Base-by-base conservation (phyloP, 495 filamentous ascomycete species). In the Aspergillus steynii region DNA sequence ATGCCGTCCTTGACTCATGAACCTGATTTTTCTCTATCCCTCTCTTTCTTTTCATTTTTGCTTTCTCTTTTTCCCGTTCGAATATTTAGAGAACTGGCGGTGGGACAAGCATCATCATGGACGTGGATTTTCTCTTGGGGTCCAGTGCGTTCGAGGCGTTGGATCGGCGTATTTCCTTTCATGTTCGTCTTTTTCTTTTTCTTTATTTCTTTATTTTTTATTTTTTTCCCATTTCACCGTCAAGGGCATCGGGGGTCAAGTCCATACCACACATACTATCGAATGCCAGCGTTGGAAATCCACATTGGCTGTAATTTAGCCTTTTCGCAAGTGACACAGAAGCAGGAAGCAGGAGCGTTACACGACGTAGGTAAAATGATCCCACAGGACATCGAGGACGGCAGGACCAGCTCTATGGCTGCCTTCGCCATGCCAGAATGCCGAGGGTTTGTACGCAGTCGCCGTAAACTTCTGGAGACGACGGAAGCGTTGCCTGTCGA, bases 1-100 rank as follows among this genome's bases (percentile, higher is more conserved):
- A 70, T 62, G 61, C 69, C 3, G 70, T 81, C 60, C 50, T 80
- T 54, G 71, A 74, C 29, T 55, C 37, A 31, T 50, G 28, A 29
- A 49, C 1, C 31, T 52, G 45, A n/a, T n/a, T 10, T 51, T 15
- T 52, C 20, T 15, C 29, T 52, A 2, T 37, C 1, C 20, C 25
- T 51, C 26, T 27, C 45, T 14, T 27, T 27, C 42, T 37, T 59
- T 45, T 59, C 45, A 12, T 27, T 52, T 27, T 27, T 2, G 32
- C 20, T 34, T 28, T 28, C 26, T 56, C 15, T 49, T 57, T 57
- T 28, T 29, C 28, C 7, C 25, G 6, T 48, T 56, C 37, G 10
- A 42, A 42, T 42, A 29, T 37, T 5, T 14, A 50, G 31, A 49
- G 49, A 50, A 14, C 46, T 47, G 45, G 34, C 25, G 46, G 55